Evolutionary conservation across 1,139 yeast species (phyloP), one percentile per base, ranked within the genome.

Genomic region (Hemisphaericaspora subhashii): DNA sequence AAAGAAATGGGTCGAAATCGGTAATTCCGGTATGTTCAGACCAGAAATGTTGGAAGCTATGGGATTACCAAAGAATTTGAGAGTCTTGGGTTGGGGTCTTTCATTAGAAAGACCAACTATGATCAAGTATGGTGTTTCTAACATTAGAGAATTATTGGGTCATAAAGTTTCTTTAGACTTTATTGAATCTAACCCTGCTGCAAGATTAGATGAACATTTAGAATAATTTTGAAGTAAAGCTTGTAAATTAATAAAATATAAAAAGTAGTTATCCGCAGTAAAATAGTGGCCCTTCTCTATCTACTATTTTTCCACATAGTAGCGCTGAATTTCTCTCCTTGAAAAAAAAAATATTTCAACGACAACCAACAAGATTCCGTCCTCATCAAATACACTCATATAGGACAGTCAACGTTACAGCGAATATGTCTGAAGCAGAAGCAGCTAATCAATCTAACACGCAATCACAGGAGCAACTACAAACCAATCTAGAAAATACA

Each of bases 11-110:
- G 98, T 94, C 47, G 99, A 94, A 73, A 90, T 94, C 58, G 99
- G 99, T 64, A 94, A 94, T 74, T 88, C 97, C 17, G 99, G 98
- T 64, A 86, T 94, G 96, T 94, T 94, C 77, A 83, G 99, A 70
- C 98, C 99, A 17, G 99, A 94, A 68, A 94, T 94, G 99, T 77
- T 94, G 63, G 96, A 89, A 68, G 72, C 96, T 35, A 90, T 92
- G 98, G 98, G 98, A 25, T 77, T 94, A 58, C 98, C 98, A 46
- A 83, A 84, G 72, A 86, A 88, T 62, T 68, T 94, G 72, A 79
- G 98, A 63, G 98, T 92, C 22, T 79, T 89, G 53, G 99, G 99
- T 48, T 94, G 96, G 92, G 99, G 99, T 57, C 76, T 94, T 55
- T 86, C 96, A 30, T 77, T 94, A 61, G 99, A 94, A 68, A 85